These are phyloP conservation scores for Apostasia ramifera DNA, from an alignment of 106 monocot genomes.

Conservation along the genomic window DNA sequence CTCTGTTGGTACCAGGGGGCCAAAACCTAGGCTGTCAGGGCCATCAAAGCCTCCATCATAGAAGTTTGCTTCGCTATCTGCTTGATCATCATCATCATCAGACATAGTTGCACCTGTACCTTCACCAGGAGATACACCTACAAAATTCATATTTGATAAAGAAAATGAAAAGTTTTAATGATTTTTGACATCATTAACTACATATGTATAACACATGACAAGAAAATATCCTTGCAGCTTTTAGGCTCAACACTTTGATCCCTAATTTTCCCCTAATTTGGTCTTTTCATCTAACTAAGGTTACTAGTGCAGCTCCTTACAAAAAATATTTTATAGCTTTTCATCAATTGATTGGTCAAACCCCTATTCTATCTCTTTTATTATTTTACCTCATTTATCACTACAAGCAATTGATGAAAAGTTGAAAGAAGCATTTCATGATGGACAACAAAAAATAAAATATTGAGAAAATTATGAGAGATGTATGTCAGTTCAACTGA, in stretches of 20 bases:
- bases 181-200: background rate
- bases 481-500: too few relatives aligned
- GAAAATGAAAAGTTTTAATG: background rate
- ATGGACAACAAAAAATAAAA: too few relatives aligned
- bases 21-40: conserved; percentile 51
- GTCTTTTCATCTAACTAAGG: too few relatives aligned
- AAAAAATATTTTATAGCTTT: too few relatives aligned
- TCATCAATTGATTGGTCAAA: too few relatives aligned
- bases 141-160: background rate
- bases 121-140: conserved; percentile 56
- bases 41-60: conserved; percentile 45
- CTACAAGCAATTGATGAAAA: too few relatives aligned
- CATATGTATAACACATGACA: background rate
- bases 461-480: too few relatives aligned
- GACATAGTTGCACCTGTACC: conserved; percentile 73
- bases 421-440: too few relatives aligned
- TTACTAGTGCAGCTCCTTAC: too few relatives aligned
- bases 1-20: conserved; percentile 57
- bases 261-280: background rate
- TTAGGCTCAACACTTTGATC: background rate
- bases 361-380: too few relatives aligned
- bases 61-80: conserved; percentile 40
- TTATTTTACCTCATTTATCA: too few relatives aligned
- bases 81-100: conserved; percentile 62
- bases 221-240: background rate